Evolutionary conservation across 306 rosid genomes (phyloP).

Genomic region (Biancaea sappan): DNA sequence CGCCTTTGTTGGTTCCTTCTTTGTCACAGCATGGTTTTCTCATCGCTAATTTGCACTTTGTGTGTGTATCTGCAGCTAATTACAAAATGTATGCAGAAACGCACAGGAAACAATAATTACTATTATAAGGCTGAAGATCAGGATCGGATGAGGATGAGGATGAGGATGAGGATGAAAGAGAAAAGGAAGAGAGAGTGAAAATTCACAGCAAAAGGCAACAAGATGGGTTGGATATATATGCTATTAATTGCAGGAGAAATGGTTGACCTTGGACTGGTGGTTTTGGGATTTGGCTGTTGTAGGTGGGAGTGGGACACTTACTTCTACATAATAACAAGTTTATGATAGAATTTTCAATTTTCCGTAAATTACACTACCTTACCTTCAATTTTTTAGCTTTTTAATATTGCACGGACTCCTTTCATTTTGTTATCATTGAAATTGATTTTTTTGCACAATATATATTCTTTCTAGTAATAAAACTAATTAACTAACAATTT

Average conservation of each 20-base stretch:
- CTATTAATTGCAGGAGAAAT: background rate
- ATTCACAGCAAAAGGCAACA: background rate
- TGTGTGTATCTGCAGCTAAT: background rate
- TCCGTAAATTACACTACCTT: no score
- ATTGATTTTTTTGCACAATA: no score
- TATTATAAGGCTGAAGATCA: no score
- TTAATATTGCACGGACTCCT: no score
- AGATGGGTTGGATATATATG: conserved; percentile 40
- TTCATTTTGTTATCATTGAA: no score
- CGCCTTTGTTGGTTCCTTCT: conserved; percentile 65
- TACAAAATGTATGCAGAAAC: background rate
- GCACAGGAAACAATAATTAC: background rate
- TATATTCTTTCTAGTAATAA: no score
- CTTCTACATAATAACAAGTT: no score
- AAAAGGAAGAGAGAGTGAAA: background rate
- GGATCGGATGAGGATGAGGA: background rate
- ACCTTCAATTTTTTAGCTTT: no score
- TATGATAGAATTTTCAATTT: no score
- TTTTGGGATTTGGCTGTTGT: background rate
- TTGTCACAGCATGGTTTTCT: conserved; percentile 71
- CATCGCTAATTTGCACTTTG: no score
- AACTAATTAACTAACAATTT: no score
- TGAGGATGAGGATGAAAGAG: background rate
- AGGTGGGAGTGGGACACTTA: background rate
- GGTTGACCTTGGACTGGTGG: conserved; percentile 2